phyloP scores from a whole-genome alignment of 495 filamentous ascomycete species.

The Neurospora sp. region DNA sequence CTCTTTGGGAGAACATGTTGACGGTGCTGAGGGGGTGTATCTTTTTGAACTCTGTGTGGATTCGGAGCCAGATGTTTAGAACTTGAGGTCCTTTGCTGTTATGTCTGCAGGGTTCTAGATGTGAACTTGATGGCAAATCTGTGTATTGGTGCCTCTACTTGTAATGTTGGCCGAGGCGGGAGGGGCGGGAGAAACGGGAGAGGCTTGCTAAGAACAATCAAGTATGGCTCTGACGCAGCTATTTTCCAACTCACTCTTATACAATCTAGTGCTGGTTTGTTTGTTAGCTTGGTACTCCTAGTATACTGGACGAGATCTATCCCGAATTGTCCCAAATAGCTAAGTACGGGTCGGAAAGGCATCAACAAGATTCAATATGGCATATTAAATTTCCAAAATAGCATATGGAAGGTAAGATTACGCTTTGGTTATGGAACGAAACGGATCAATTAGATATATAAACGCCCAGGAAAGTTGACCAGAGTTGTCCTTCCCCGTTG shows the following conservation, averaged over 20 bases:
- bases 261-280: too few species aligned
- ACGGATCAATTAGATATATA: too few species aligned
- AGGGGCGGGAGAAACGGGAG: neutral
- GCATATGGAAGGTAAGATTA: too few species aligned
- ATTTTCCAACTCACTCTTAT: neutral
- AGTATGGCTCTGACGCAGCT: neutral
- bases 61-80: neutral
- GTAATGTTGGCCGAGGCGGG: neutral
- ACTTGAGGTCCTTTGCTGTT: neutral
- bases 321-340: too few species aligned
- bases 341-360: too few species aligned
- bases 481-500: conserved; percentile 19
- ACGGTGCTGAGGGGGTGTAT: neutral
- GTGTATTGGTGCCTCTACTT: too few species aligned
- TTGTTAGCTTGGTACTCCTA: too few species aligned
- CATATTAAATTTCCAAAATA: too few species aligned
- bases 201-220: neutral
- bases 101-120: neutral
- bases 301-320: too few species aligned
- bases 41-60: neutral
- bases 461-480: too few species aligned
- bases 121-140: neutral
- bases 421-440: too few species aligned
- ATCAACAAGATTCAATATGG: too few species aligned
- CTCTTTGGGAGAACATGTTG: neutral